Conservation (phyloP, 257 asterid species). For the Fraxinus pennsylvanica region DNA sequence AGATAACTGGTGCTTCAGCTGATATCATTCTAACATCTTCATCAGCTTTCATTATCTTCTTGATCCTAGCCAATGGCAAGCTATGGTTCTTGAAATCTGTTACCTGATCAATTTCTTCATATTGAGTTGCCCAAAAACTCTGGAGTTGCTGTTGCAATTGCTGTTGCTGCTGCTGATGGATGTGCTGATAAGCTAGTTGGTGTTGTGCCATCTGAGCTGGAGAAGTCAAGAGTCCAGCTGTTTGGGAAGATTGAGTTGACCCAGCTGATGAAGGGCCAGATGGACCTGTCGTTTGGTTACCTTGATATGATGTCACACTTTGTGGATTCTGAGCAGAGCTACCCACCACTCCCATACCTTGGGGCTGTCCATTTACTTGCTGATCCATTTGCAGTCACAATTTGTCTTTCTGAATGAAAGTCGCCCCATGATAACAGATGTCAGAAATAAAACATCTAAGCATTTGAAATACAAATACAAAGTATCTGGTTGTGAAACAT, state of each 20-base stretch:
- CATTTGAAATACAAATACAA: background rate
- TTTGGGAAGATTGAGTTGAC: conserved; percentile 66
- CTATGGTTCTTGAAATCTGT: conserved; percentile 93
- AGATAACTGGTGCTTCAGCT: conserved; percentile 93
- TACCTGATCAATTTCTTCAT: conserved; percentile 74
- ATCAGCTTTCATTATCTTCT: conserved; percentile 96
- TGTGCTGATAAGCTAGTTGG: conserved; percentile 95
- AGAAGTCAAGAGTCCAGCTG: conserved; percentile 65
- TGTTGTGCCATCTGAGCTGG: conserved; percentile 86
- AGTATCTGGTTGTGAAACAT: background rate
- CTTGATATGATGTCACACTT: conserved; percentile 61
- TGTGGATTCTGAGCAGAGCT: conserved; percentile 71
- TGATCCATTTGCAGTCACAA: conserved; percentile 61
- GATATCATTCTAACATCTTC: conserved; percentile 96
- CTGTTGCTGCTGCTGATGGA: conserved; percentile 91
- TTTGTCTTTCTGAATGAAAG: background rate
- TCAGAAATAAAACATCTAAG: background rate
- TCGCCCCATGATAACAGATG: background rate
- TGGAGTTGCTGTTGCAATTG: conserved; percentile 89
- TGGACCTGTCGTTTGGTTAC: conserved; percentile 66
- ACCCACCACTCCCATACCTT: conserved; percentile 59
- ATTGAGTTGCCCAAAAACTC: conserved; percentile 74
- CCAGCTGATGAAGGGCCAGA: conserved; percentile 61
- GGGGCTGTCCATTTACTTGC: conserved; percentile 85
- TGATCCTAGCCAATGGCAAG: conserved; percentile 90